Base-by-base conservation (phyloP, 169 alveolate species). In the Plasmodium relictum region DNA sequence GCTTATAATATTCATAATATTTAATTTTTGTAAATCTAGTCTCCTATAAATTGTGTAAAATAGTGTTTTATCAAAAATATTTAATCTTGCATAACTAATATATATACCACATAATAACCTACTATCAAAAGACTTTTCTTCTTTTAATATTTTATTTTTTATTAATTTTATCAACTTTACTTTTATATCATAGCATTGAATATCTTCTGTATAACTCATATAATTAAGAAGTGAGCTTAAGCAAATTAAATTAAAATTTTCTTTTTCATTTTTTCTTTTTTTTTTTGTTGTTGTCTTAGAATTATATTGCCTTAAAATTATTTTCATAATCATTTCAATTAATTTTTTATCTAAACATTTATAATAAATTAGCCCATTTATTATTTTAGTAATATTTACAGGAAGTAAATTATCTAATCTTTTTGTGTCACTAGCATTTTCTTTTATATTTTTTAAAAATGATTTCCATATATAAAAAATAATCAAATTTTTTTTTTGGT, bases 131-230 rank as follows among this genome's bases (percentile, higher is more conserved):
- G 8, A 26, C 12, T 63, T 65, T 16, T 65, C 69, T 4, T 56
- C 22, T 3, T 12, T 63, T 37, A 78, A 16, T 78, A 78, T 69
- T 2, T 48, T 78, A 6, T 26, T 45, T 22, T 66, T 69, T 65
- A 78, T 78, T 44, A 78, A 26, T 39, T 78, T 50, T 0, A 78
- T 48, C 4, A 78, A 72, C 10, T 50, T 45, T 3, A 78, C 50
- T 41, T 78, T 78, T 37, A 69, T 14, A 37, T 78, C 69, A 56
- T 78, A 78, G 14, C 70, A 63, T 42, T 78, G 89, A 5, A 78
- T 78, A 44, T 78, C 76, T 9, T 78, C 76, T 8, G 89, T 78
- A 14, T 22, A 12, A 58, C 89, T 78, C 78, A 78, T 78, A 26
- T 65, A 78, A 22, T 78, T 78, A 7, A 78, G 39, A 3, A 78